These are phyloP conservation scores for Sclerotinia subarctica DNA, from an alignment of 2,329 filamentous ascomycete genomes.

Conservation along the genomic window DNA sequence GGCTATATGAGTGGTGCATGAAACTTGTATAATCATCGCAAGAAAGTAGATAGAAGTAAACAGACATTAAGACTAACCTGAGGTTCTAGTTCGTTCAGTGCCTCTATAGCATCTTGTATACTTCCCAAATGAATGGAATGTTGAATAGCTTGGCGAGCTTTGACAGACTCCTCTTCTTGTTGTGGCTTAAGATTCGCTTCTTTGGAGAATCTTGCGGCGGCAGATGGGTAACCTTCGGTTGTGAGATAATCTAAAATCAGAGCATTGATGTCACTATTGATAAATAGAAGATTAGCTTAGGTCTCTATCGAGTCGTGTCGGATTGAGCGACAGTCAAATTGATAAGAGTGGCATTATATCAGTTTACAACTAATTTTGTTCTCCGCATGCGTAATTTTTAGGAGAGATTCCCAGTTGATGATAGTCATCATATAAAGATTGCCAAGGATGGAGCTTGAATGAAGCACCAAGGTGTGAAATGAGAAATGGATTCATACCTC, in stretches of 20 bases:
- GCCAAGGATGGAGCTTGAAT: constrained; percentile 25
- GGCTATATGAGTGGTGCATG: constrained; percentile 99
- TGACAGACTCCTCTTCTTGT: constrained; percentile 69
- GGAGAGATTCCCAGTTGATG: constrained; percentile 99
- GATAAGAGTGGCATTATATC: constrained; percentile 43
- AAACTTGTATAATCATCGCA: constrained; percentile 90
- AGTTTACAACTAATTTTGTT: constrained; percentile 75
- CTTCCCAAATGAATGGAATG: constrained; percentile 81
- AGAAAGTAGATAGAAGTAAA: constrained; percentile 30
- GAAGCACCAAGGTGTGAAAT: constrained; percentile 17
- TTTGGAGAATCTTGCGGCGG: constrained; percentile 87
- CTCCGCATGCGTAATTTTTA: constrained; percentile 84
- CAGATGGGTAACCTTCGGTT: constrained; percentile 89
- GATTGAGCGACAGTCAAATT: constrained; percentile 9
- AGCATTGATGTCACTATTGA: constrained; percentile 81
- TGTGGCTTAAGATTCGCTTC: constrained; percentile 84
- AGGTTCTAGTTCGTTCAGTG: constrained; percentile 84
- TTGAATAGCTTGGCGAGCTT: constrained; percentile 76
- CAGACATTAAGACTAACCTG: constrained; percentile 62
- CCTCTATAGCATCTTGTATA: constrained; percentile 80
- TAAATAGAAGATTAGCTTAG: constrained; percentile 4
- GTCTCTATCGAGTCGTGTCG: neutral
- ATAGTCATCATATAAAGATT: constrained; percentile 68
- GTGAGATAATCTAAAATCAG: constrained; percentile 96
- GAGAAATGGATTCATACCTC: constrained; percentile 58